Percentiles rank a stretch among this genome's conserved stretches.
These are phyloP conservation scores for Alternaria gaisen DNA, from an alignment of 2,329 filamentous ascomycete genomes.

Conservation along the genomic window DNA sequence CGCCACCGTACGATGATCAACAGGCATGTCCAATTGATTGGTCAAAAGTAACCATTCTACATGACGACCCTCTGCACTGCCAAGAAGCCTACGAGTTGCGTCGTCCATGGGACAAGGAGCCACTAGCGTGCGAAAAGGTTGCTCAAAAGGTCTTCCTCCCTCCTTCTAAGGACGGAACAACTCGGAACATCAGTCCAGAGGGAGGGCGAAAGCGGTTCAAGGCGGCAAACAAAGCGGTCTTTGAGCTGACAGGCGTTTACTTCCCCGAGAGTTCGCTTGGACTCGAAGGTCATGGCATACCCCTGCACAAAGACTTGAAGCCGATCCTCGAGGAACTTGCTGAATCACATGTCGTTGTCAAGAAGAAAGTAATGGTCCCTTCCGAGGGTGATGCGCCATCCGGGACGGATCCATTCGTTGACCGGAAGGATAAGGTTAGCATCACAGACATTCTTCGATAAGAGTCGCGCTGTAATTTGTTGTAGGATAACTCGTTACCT, in stretches of 20 bases:
- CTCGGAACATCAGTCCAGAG: slow-evolving; percentile 3
- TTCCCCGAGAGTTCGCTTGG: slow-evolving; percentile 14
- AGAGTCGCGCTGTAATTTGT: background rate
- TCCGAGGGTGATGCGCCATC: background rate
- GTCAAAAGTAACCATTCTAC: background rate
- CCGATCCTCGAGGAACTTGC: background rate
- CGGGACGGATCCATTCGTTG: background rate
- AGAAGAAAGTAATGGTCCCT: background rate
- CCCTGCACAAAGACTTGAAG: background rate
- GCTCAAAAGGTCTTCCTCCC: background rate
- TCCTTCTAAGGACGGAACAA: background rate
- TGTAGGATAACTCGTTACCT: background rate
- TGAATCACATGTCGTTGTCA: background rate
- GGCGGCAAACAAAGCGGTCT: slow-evolving; percentile 16
- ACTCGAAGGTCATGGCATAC: slow-evolving; percentile 7
- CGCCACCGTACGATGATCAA: background rate
- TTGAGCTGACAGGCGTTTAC: slow-evolving; percentile 21
- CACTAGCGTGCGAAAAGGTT: background rate
- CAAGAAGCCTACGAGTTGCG: background rate
- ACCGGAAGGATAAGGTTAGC: background rate
- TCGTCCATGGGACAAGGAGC: background rate
- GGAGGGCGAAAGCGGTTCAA: slow-evolving; percentile 22
- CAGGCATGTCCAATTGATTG: background rate
- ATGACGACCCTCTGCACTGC: background rate
- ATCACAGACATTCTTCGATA: background rate